A percentile compares a stretch with the other conserved stretches of the same genome.
Evolutionary conservation across 2,329 filamentous ascomycete species (phyloP).

Genomic region (Diplodia mutila): DNA sequence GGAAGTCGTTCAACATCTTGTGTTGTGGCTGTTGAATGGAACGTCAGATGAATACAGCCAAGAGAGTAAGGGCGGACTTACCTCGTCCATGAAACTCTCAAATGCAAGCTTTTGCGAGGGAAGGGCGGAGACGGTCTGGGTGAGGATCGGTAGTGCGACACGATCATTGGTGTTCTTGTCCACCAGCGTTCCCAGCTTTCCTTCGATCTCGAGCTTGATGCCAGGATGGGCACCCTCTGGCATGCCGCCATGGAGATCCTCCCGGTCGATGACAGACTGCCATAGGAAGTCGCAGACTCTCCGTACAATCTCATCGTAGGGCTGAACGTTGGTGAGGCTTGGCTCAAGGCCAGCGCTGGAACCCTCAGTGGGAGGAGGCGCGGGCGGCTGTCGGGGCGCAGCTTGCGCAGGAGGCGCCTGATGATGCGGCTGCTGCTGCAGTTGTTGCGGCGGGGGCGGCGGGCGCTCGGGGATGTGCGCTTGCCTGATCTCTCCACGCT

Average conservation of each 20-base stretch:
- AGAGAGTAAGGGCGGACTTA: slow-evolving; percentile 36
- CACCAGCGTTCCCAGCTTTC: slow-evolving; percentile 83
- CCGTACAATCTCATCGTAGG: slow-evolving; percentile 75
- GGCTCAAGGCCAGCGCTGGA: slow-evolving; percentile 51
- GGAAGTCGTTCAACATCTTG: slow-evolving; percentile 77
- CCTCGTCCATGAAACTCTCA: slow-evolving; percentile 73
- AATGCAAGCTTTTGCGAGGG: slow-evolving; percentile 64
- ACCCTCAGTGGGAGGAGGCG: slow-evolving; percentile 1
- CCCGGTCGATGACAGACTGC: slow-evolving; percentile 67
- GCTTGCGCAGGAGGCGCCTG: slow-evolving; percentile 19
- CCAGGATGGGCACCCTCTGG: slow-evolving; percentile 50
- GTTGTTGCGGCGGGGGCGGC: slow-evolving; percentile 15
- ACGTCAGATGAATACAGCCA: background rate
- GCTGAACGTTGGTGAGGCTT: slow-evolving; percentile 70
- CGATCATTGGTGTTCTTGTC: slow-evolving; percentile 72
- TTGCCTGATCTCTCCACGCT: slow-evolving; percentile 31
- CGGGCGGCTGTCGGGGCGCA: slow-evolving; percentile 26
- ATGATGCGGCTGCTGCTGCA: slow-evolving; percentile 30
- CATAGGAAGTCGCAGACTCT: slow-evolving; percentile 82
- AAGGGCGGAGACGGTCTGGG: slow-evolving; percentile 60
- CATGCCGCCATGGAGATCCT: slow-evolving; percentile 51
- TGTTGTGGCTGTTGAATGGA: slow-evolving; percentile 68
- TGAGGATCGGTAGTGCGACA: slow-evolving; percentile 67
- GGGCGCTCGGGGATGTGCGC: slow-evolving; percentile 9
- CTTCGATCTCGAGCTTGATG: slow-evolving; percentile 84